Evolutionary conservation across 129 eudicot species (phyloP), one percentile per base, ranked within the genome.

Genomic region (Oenanthe sinensis): DNA sequence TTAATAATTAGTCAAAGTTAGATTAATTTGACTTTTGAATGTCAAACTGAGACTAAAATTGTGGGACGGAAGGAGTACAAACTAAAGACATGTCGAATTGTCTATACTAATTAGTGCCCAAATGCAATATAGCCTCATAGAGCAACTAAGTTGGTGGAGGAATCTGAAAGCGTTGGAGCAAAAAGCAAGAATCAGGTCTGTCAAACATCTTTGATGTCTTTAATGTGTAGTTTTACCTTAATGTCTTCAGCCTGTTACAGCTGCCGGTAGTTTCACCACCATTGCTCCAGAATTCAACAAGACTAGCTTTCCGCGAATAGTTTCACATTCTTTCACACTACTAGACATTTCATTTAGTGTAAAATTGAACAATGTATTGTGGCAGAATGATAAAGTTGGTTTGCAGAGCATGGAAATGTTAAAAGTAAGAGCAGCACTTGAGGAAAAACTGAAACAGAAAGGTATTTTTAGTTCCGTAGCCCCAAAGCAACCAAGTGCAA

Each of bases 341-440:
- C 39, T 60, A 12, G 30, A 69, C 44, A 69, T n/a, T 19, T 12
- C 33, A 17, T 45, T 28, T 48, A 40, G 30, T 52, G 20, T 52
- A 37, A 30, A 62, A 60, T 55, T 19, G 60, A 52, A 16, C 28
- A 30, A 36, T 55, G n/a, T 33, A 81, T 48, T 82, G 58, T 84
- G 85, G 20, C 88, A 88, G 88, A 85, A 50, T 80, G 87, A 82
- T 49, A 85, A 79, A 85, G 82, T 92, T 52, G 90, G 94, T 33
- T 4, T 60, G 55, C 92, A 95, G 80, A 95, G 99, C 83, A 86
- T 79, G 83, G 88, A 91, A 85, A 95, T 95, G 99, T 84, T 95
- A 74, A 92, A 90, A 83, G 85, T 92, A 46, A 90, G 99, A 83
- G 96, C 99, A 74, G 90, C 92, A 33, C 96, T 92, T 4, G 99